Base-by-base conservation (phyloP, 2,329 filamentous ascomycete species). In the Ceratocystis huliohia region DNA sequence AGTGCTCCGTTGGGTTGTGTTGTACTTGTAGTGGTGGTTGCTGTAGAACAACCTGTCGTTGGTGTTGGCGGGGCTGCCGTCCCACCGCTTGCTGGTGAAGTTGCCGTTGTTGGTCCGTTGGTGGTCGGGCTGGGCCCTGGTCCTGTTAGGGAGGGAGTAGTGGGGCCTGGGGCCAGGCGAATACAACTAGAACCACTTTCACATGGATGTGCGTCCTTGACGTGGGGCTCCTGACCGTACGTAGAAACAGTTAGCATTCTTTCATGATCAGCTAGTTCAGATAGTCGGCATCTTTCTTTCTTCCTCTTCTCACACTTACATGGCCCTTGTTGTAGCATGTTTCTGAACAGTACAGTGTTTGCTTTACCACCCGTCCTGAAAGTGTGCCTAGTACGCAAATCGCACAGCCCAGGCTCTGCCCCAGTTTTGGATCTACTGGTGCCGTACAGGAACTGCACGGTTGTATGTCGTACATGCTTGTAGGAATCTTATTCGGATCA, bases 341-440 rank as follows among this genome's bases (percentile, higher is more conserved):
- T 5, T 77, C 73, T 0, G 78, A 79, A 70, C 79, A 81, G 69
- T 79, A 82, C 6, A 79, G 71, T 1, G 76, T 76, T 66, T 78
- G 69, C 37, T 72, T 72, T 63, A 73, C 71, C 8, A 68, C 68
- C 2, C 77, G 73, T 13, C 76, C 75, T 67, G 77, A 73, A 48
- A 76, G 72, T 10, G 72, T 68, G 1, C 79, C 71, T n/a, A 77
- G 71, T 69, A 81, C 77, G 70, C 80, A 82, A 5, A 80, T 63
- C 1, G 76, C 72, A 64, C 80, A 82, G 4, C 77, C 76, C 1
- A 77, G 66, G n/a, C 50, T 66, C 41, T 48, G 61, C 6, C 80
- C 75, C 7, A 75, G 71, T 56, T 74, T 73, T 1, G 71, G 59
- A 15, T 76, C 71, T 15, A 78, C 73, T 0, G 68, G 50, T 64